Base-by-base conservation (phyloP, 2,329 filamentous ascomycete genomes). In the Myotisia sp. region DNA sequence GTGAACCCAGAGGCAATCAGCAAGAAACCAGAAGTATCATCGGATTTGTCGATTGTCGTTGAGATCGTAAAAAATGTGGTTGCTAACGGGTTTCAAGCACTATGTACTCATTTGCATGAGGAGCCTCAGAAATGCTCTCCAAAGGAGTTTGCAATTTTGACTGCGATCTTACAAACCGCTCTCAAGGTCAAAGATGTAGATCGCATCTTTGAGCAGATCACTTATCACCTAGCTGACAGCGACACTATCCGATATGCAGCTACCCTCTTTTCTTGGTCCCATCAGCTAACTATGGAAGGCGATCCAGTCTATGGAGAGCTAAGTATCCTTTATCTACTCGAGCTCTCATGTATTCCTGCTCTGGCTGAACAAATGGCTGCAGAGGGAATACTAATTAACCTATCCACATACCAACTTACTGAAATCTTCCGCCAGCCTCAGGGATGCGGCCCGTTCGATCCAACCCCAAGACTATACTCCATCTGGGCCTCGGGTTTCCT, bases 281-380 rank as follows among this genome's bases (percentile, higher is more conserved):
- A 95, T 54, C 75, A 78, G 44, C 68, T 95, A 16, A 71, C 79
- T 0, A 69, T 79, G 22, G 71, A 79, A 37, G 74, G 76, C 18
- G 87, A 95, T 51, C 87, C 90, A 0, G 66, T 95, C 19, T 95
- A 94, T 54, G 90, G 86, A 43, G 86, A 94, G 52, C 71, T 94
- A n/a, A 82, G 81, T 47, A 70, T 93, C 26, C 68, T 86, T 17
- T 92, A 95, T 56, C 68, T 98, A 9, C 73, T 93, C 14, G 82
- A 92, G 45, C 69, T 98, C 8, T 93, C 86, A 1, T 77, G 74
- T 9, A 68, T 95, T 9, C 79, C 81, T 0, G 59, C 73, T 12
- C 68, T 95, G 33, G 87, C 90, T 2, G 87, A 95, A 53, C 80
- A 90, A 42, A 74, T 98, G 46, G 90, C 87, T 0, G 77, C 84